Percentiles rank a stretch among this genome's conserved stretches.
These are phyloP conservation scores for Shiraia sp. DNA, from an alignment of 2,329 filamentous ascomycete species.

Conservation along the genomic window DNA sequence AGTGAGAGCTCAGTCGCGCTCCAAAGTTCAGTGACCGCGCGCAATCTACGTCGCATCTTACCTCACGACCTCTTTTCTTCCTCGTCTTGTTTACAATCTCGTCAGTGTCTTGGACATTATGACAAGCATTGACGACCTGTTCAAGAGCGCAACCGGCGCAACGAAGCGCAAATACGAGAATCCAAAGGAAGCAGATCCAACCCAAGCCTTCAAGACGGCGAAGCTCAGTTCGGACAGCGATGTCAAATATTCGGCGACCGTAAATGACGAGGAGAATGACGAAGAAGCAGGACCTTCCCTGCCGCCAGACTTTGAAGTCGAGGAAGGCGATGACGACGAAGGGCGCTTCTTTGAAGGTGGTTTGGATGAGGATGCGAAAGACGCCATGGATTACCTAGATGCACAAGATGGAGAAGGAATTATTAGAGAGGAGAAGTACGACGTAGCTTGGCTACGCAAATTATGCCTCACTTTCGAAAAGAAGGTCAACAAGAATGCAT, in stretches of 20 bases:
- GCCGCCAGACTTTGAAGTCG: slow-evolving; percentile 59
- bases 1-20: too few relatives aligned
- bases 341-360: slow-evolving; percentile 95
- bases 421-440: slow-evolving; percentile 72
- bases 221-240: slow-evolving; percentile 58
- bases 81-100: neutral
- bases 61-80: neutral
- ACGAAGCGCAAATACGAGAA: slow-evolving; percentile 64
- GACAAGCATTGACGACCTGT: slow-evolving; percentile 66
- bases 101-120: slow-evolving; percentile 39
- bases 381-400: slow-evolving; percentile 88
- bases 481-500: slow-evolving; percentile 86
- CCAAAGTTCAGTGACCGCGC: too few relatives aligned
- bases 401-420: slow-evolving; percentile 60
- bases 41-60: too few relatives aligned
- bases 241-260: slow-evolving; percentile 52
- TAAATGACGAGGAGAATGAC: slow-evolving; percentile 52
- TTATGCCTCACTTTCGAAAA: slow-evolving; percentile 84
- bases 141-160: slow-evolving; percentile 59
- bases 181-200: slow-evolving; percentile 57
- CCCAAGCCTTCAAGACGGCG: slow-evolving; percentile 63
- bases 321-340: slow-evolving; percentile 73
- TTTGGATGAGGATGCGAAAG: slow-evolving; percentile 76
- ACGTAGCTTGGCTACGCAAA: slow-evolving; percentile 80
- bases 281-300: slow-evolving; percentile 58